phyloP scores from a whole-genome alignment of 768 basidiomycete species.

The Pilatotrama ljubarskyi region DNA sequence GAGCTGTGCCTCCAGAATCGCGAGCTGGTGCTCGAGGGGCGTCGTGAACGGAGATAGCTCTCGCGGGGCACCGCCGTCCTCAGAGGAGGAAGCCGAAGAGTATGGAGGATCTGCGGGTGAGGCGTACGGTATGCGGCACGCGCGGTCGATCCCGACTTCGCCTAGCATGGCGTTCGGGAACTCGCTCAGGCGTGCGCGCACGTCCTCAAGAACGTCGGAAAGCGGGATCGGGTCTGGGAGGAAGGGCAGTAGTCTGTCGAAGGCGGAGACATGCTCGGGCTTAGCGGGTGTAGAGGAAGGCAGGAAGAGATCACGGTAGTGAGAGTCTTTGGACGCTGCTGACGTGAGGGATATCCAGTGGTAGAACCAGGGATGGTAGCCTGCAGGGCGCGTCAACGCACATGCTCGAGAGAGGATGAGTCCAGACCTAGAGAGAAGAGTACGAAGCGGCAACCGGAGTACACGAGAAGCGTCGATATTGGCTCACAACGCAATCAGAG shows the following conservation, averaged over 20 bases:
- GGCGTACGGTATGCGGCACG: conserved; percentile 69
- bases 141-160: conserved; percentile 89
- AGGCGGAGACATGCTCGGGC: conserved; percentile 38
- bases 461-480: neutral
- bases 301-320: conserved; percentile 76
- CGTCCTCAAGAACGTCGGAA: conserved; percentile 52
- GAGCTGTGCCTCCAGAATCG: conserved; percentile 80
- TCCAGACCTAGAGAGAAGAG: conserved; percentile 3
- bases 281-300: conserved; percentile 26
- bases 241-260: conserved; percentile 56
- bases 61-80: conserved; percentile 37
- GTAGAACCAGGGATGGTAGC: conserved; percentile 94
- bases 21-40: conserved; percentile 78
- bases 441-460: neutral
- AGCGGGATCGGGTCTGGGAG: conserved; percentile 77
- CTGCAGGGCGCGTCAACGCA: conserved; percentile 38
- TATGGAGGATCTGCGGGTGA: conserved; percentile 38
- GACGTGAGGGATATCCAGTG: conserved; percentile 63
- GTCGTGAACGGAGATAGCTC: conserved; percentile 75
- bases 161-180: conserved; percentile 83
- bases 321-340: conserved; percentile 57
- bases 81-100: neutral
- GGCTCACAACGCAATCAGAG: neutral
- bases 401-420: neutral
- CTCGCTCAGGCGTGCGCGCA: conserved; percentile 58